Evolutionary conservation across 2,329 filamentous ascomycete genomes (phyloP), one percentile per base, ranked within the genome.

Genomic region (Trichoderma sp.): DNA sequence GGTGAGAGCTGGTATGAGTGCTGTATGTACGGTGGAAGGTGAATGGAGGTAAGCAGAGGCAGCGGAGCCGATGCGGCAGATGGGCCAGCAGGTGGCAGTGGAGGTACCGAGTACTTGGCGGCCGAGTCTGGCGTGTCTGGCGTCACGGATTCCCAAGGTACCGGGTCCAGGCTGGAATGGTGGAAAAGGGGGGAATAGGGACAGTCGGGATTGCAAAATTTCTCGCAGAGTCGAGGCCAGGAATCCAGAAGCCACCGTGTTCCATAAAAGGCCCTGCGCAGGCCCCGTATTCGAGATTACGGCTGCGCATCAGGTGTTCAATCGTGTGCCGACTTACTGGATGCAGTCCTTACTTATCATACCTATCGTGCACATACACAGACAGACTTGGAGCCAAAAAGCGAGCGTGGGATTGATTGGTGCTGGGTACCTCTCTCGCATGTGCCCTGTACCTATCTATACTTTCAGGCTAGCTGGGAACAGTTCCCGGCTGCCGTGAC

Each of bases 61-160:
- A 56, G 60, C 74, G 67, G 74, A 64, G 67, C 74, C 41, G 67
- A 64, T 63, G 59, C 74, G 74, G 74, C 74, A 72, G 64, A 62
- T 63, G 66, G 66, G 27, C 29, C n/a, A 8, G 50, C 24, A 45
- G 64, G 24, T 41, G 35, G 38, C 24, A 11, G 24, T 14, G 38
- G 29, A 33, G n/a, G 60, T 63, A 63, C 60, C 31, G 31, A 21
- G 60, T 63, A 63, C 60, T 63, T 63, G 68, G 18, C 12, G 16
- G 68, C n/a, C 56, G 18, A 24, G 41, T 21, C 27, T 35, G 65
- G 27, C 56, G 18, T 33, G 41, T 21, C 27, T 35, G 65, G 27
- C 27, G 24, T 50, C 65, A 31, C 21, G 18, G 16, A 29, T 1
- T 16, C 45, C 45, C 11, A 68, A 68, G 14, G 66, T 35, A 59